Conservation (phyloP, 306 rosid genomes). For the Cucurbita argyrosperma region DNA sequence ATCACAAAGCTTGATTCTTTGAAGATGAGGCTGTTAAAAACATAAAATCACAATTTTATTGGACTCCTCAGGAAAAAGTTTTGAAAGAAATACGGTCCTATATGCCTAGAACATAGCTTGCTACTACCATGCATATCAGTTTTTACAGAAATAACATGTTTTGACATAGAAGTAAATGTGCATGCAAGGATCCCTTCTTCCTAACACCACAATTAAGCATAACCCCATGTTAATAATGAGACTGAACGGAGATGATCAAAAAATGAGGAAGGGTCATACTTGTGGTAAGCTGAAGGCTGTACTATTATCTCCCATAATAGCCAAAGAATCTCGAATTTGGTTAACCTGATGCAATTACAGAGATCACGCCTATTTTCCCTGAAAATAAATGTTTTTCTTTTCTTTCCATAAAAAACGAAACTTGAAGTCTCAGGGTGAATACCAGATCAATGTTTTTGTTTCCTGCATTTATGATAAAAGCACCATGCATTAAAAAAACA, state of each 20-base stretch:
- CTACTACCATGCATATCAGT: not conserved
- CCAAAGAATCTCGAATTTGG: constrained; percentile 88
- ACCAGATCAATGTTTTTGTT: constrained; percentile 84
- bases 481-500: constrained; percentile 16
- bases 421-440: constrained; percentile 17
- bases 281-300: constrained; percentile 96
- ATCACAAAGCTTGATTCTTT: constrained; percentile 91
- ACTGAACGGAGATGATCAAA: constrained; percentile 1
- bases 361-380: constrained; percentile 9
- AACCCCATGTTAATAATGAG: not conserved
- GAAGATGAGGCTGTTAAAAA: constrained; percentile 79
- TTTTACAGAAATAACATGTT: not conserved
- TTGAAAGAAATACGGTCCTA: not conserved
- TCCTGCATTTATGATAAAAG: constrained; percentile 48
- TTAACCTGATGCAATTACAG: constrained; percentile 51
- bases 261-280: constrained; percentile 29
- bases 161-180: not conserved
- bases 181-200: not conserved
- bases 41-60: constrained; percentile 11
- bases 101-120: not conserved
- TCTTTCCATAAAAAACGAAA: constrained; percentile 6
- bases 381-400: constrained; percentile 2
- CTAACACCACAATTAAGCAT: not conserved
- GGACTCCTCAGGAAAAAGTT: not conserved
- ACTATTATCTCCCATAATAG: constrained; percentile 88